Evolutionary conservation across 176 grass and related monocot species (phyloP).

Genomic region (Rhynchospora tenuis): DNA sequence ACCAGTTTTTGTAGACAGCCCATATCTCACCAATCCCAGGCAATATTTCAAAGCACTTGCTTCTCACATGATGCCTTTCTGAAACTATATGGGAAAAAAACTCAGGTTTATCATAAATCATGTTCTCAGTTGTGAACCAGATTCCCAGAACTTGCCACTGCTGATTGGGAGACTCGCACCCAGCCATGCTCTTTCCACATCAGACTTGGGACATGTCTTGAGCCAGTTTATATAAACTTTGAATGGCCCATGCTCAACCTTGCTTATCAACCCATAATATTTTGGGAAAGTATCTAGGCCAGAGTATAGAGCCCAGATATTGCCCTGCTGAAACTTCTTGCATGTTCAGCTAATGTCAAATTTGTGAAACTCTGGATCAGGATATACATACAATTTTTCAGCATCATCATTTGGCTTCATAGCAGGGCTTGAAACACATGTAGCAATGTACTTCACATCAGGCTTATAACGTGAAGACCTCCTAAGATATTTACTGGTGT

Average conservation of each 20-base stretch:
- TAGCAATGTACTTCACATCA: too few relatives aligned
- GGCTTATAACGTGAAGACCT: too few relatives aligned
- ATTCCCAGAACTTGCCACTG: conserved; percentile 76
- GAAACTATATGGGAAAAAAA: conserved; percentile 66
- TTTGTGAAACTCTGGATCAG: background rate
- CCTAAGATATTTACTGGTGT: too few relatives aligned
- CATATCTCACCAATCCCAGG: conserved; percentile 57
- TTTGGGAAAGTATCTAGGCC: conserved; percentile 28
- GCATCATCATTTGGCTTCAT: background rate
- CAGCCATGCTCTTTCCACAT: conserved; percentile 52
- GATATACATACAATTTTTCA: background rate
- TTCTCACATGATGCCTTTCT: background rate
- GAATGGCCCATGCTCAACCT: conserved; percentile 42
- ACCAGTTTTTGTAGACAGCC: conserved; percentile 71
- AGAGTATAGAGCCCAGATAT: background rate
- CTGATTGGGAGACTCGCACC: conserved; percentile 36
- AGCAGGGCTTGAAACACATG: background rate
- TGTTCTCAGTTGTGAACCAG: conserved; percentile 33
- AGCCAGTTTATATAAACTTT: conserved; percentile 73
- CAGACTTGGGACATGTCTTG: conserved; percentile 38
- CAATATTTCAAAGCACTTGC: conserved; percentile 31
- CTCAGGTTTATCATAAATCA: conserved; percentile 29
- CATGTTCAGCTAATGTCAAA: background rate
- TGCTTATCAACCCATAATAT: conserved; percentile 64
- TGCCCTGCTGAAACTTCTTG: background rate